Conservation (phyloP, 805 yeast species). For the Yarrowia deformans region DNA sequence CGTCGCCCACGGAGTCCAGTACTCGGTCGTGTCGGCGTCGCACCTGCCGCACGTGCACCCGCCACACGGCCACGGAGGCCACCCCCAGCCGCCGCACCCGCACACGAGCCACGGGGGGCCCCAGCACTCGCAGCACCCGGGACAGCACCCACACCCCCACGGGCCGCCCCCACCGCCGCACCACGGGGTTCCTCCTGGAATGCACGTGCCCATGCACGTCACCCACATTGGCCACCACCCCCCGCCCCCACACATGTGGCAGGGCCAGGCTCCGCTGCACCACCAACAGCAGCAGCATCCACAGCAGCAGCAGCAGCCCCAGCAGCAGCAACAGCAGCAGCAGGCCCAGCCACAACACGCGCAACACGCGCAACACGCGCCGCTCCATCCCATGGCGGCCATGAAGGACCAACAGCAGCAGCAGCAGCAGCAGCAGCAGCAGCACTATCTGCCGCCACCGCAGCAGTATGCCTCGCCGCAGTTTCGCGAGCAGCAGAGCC, state of each 20-base stretch:
- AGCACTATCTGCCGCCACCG: constrained; percentile 33
- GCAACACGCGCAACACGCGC: too few relatives aligned
- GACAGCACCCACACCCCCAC: not conserved
- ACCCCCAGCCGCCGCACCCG: not conserved
- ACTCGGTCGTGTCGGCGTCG: constrained; percentile 17
- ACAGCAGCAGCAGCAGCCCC: not conserved
- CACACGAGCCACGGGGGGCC: not conserved
- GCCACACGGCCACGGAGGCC: not conserved
- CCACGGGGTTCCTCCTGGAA: not conserved
- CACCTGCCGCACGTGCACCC: constrained; percentile 33
- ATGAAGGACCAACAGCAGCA: constrained; percentile 31
- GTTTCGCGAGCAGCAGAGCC: constrained; percentile 16
- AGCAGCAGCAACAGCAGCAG: not conserved
- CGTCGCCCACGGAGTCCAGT: constrained; percentile 19
- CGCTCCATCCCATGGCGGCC: constrained; percentile 35
- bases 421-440: constrained; percentile 15
- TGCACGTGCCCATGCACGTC: constrained; percentile 39
- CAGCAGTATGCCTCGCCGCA: constrained; percentile 35
- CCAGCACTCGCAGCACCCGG: not conserved
- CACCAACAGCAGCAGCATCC: constrained; percentile 6
- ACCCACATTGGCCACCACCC: constrained; percentile 40
- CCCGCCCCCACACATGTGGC: constrained; percentile 33
- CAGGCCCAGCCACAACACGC: not conserved
- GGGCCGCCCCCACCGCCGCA: not conserved
- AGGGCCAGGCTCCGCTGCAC: constrained; percentile 12